Conservation (phyloP, 208 protist genomes). For the Trichomonas vaginalis region DNA sequence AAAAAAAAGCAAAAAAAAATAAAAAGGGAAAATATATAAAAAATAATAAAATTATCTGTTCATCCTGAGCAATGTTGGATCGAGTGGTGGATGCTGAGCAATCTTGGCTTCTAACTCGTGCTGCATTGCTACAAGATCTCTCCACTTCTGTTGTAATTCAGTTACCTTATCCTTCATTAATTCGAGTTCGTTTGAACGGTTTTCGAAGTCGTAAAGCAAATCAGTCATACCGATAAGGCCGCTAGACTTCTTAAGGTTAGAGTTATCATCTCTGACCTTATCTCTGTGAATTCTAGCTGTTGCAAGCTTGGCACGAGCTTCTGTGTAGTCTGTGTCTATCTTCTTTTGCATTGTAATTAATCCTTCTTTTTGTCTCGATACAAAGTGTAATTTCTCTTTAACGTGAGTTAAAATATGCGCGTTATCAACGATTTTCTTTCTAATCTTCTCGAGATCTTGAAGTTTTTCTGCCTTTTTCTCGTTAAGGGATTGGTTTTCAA, state of each 20-base stretch:
- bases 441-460: slow-evolving; percentile 80
- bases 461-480: slow-evolving; percentile 94
- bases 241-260: slow-evolving; percentile 49
- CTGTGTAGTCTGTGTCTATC: slow-evolving; percentile 62
- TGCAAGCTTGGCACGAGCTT: slow-evolving; percentile 60
- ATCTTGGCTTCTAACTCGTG: slow-evolving; percentile 12
- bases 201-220: background rate
- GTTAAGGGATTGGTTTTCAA: slow-evolving; percentile 89
- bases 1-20: background rate
- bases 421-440: slow-evolving; percentile 72
- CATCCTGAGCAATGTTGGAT: background rate
- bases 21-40: background rate
- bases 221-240: slow-evolving; percentile 11
- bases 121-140: background rate
- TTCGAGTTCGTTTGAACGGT: background rate
- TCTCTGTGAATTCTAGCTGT: slow-evolving; percentile 68
- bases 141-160: background rate
- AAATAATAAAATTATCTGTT: background rate
- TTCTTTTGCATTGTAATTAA: slow-evolving; percentile 60
- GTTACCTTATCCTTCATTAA: background rate
- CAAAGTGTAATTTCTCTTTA: slow-evolving; percentile 87
- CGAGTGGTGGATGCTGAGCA: background rate
- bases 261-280: slow-evolving; percentile 56
- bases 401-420: slow-evolving; percentile 88
- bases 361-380: slow-evolving; percentile 62